Base-by-base conservation (phyloP, 192 early-diverging fungal genomes). In the Umbelopsis sp. region DNA sequence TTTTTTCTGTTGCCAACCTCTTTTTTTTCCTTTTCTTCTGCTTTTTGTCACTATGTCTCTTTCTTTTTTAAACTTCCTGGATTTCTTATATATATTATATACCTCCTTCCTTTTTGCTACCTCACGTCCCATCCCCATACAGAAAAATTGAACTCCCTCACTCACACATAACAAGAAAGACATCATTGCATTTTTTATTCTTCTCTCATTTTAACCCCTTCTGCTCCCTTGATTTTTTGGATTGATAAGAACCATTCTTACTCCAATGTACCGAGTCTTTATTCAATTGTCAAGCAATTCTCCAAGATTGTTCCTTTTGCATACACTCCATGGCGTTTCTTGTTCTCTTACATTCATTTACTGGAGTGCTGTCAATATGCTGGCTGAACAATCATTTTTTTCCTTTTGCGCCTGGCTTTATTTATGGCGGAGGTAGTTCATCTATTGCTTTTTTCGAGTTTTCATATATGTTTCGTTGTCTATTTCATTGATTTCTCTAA, bases 111-210 rank as follows among this genome's bases (percentile, higher is more conserved):
- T 23, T 25, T 53, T 23, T 25, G 11, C 23, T 12, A 15, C 4
- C 15, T 35, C 55, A 22, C 27, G 12, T 18, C 55, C 21, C 51
- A 53, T 12, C 55, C 55, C 37, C 55, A 16, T 61, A 61, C 55
- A 61, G 25, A 58, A 58, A 58, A 58, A 15, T 35, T 30, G 55
- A 61, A 61, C 27, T 25, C 55, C 22, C 51, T 53, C 51, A 53
- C 51, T 61, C 55, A 16, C 55, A 61, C 55, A 30, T 61, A 61
- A 27, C 55, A 21, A 52, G 33, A 61, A 61, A 61, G 55, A 61
- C 55, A 61, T 41, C 27, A 58, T 33, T 58, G 53, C 53, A 58
- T 58, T 30, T 33, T 25, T 18, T 30, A 33, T 25, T 27, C 12
- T 58, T 58, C 33, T 58, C 33, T 33, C 27, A 33, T 58, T 20